These are phyloP conservation scores for Wickerhamomyces sp. DNA, from an alignment of 1,139 yeast genomes.

Conservation along the genomic window DNA sequence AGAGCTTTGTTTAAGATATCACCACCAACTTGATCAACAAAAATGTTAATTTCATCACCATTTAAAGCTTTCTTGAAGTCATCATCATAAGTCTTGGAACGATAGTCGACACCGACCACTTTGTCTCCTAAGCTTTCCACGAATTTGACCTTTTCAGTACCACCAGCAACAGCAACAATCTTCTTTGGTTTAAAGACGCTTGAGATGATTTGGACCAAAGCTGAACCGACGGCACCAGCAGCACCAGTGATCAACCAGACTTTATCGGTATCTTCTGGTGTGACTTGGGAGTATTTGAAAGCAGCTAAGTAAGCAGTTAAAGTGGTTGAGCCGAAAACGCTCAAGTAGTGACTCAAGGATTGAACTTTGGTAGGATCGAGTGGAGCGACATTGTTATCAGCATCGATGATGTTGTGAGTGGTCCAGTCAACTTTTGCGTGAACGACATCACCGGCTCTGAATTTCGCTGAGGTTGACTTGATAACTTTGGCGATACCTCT, in stretches of 20 bases:
- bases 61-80: constrained; percentile 43
- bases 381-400: constrained; percentile 8
- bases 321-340: constrained; percentile 52
- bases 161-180: constrained; percentile 64
- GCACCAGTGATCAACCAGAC: constrained; percentile 58
- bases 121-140: constrained; percentile 56
- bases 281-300: constrained; percentile 37
- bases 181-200: constrained; percentile 46
- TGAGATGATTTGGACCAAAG: constrained; percentile 55
- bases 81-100: constrained; percentile 37
- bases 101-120: constrained; percentile 49
- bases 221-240: constrained; percentile 67
- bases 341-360: constrained; percentile 38
- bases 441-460: constrained; percentile 41
- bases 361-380: constrained; percentile 30
- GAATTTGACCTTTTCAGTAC: constrained; percentile 48
- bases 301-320: constrained; percentile 61
- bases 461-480: constrained; percentile 37
- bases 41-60: constrained; percentile 40
- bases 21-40: constrained; percentile 64
- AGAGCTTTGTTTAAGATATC: constrained; percentile 46
- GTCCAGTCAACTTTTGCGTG: constrained; percentile 36
- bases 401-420: constrained; percentile 31
- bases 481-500: constrained; percentile 47
- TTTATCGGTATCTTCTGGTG: constrained; percentile 31